Conservation (phyloP, 2,329 filamentous ascomycete genomes). For the Fusarium bulbicola region DNA sequence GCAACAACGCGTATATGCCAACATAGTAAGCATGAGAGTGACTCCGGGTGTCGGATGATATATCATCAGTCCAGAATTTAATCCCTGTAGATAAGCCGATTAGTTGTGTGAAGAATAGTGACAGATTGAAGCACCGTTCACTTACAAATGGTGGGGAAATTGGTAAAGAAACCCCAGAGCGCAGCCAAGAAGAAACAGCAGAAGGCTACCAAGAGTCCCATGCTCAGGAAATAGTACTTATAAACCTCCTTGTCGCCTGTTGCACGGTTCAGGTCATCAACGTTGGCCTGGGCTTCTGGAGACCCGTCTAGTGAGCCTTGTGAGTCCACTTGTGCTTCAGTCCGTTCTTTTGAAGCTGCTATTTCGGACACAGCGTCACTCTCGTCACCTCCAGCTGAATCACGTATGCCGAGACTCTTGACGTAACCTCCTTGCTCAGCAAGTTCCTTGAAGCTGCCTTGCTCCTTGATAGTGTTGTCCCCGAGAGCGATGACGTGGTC, state of each 20-base stretch:
- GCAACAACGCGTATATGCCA: conserved; percentile 44
- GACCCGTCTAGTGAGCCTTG: not conserved
- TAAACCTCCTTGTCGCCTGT: conserved; percentile 48
- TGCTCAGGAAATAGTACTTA: conserved; percentile 45
- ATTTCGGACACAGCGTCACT: rapidly evolving
- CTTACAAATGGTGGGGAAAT: conserved; percentile 10
- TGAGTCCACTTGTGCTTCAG: conserved; percentile 11
- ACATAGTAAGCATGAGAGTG: conserved; percentile 42
- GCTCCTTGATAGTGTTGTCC: conserved; percentile 52
- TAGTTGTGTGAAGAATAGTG: not conserved
- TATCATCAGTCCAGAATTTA: conserved; percentile 51
- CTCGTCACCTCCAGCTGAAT: not conserved
- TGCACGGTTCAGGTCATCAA: conserved; percentile 38
- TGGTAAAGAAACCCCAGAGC: conserved; percentile 46
- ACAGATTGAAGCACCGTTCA: not conserved
- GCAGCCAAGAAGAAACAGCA: conserved; percentile 41
- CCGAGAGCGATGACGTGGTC: conserved; percentile 60
- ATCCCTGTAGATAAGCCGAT: conserved; percentile 41
- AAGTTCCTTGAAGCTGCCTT: conserved; percentile 45
- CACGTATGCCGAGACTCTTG: conserved; percentile 47
- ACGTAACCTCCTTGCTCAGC: conserved; percentile 49
- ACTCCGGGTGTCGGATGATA: conserved; percentile 5
- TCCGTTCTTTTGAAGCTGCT: not conserved
- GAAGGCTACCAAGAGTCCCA: conserved; percentile 32
- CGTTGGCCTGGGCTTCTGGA: not conserved